Percentiles rank a stretch among this genome's conserved stretches.
These are phyloP conservation scores for Pulveroboletus ravenelii DNA, from an alignment of 768 basidiomycete genomes.

Conservation along the genomic window DNA sequence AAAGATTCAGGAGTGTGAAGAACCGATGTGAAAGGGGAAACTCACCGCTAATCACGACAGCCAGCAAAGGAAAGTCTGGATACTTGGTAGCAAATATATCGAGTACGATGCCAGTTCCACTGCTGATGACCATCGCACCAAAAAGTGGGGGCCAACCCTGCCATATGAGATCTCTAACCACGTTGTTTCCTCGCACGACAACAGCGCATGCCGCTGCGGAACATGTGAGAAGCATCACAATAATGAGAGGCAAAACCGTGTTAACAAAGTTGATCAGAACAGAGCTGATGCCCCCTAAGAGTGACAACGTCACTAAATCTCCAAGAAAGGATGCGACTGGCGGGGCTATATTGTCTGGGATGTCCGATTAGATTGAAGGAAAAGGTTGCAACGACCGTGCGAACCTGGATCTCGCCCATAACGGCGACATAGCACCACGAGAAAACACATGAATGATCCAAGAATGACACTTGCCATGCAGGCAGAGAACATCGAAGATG, in stretches of 20 bases:
- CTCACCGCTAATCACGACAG: conserved; percentile 82
- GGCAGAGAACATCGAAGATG: conserved; percentile 77
- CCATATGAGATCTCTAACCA: conserved; percentile 66
- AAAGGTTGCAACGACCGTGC: conserved; percentile 7
- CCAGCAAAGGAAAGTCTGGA: conserved; percentile 82
- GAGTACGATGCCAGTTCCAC: conserved; percentile 85
- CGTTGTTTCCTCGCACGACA: conserved; percentile 58
- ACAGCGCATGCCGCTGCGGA: conserved; percentile 47
- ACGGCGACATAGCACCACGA: conserved; percentile 74
- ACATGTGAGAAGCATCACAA: conserved; percentile 48
- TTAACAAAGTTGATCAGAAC: conserved; percentile 62
- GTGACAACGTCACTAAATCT: conserved; percentile 83
- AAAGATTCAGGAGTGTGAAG: background rate
- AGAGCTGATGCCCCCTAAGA: conserved; percentile 73
- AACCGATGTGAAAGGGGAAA: background rate
- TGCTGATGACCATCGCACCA: conserved; percentile 84
- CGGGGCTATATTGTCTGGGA: conserved; percentile 88
- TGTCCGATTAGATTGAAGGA: background rate
- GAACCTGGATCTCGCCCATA: conserved; percentile 80
- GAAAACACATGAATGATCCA: conserved; percentile 87
- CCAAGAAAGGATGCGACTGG: conserved; percentile 91
- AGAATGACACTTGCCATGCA: conserved; percentile 72
- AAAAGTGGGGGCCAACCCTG: conserved; percentile 91
- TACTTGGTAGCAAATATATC: conserved; percentile 86
- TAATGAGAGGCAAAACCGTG: conserved; percentile 57